Conservation (phyloP, 306 rosid genomes). For the Cucurbita argyrosperma region DNA sequence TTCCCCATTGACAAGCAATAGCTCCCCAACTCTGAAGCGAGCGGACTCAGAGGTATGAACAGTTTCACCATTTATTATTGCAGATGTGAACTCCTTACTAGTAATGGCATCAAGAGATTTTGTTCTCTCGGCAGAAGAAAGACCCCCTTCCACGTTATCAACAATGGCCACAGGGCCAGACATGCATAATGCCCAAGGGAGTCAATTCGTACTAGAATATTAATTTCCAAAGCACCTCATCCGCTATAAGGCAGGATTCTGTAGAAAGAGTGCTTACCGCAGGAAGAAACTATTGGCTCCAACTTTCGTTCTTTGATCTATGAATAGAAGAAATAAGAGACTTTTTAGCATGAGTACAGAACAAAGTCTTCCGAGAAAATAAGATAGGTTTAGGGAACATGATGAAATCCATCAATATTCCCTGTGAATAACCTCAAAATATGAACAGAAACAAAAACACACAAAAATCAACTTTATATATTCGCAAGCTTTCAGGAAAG, state of each 20-base stretch:
- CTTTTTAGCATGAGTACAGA: neutral
- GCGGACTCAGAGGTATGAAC: conserved; percentile 42
- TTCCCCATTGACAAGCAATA: conserved; percentile 53
- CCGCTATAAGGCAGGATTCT: conserved; percentile 23
- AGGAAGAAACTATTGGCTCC: conserved; percentile 9
- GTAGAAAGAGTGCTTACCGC: conserved; percentile 17
- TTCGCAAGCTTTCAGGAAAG: neutral
- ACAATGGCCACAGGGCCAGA: conserved; percentile 82
- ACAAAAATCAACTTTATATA: neutral
- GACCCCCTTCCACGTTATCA: conserved; percentile 42
- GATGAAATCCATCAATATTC: neutral
- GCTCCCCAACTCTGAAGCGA: conserved; percentile 59
- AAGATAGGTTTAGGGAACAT: neutral
- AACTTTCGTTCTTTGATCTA: conserved; percentile 27
- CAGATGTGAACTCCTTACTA: conserved; percentile 20
- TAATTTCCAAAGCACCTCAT: conserved; percentile 20
- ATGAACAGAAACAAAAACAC: neutral
- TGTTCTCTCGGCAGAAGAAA: conserved; percentile 58
- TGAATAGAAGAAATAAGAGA: conserved; percentile 13
- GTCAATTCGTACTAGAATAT: conserved; percentile 25
- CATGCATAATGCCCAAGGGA: conserved; percentile 75
- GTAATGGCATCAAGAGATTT: conserved; percentile 50
- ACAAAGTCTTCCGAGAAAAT: neutral
- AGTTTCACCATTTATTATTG: conserved; percentile 33
- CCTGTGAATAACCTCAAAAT: neutral